Conservation (phyloP, 768 basidiomycete species). For the Pleurotus platypus region DNA sequence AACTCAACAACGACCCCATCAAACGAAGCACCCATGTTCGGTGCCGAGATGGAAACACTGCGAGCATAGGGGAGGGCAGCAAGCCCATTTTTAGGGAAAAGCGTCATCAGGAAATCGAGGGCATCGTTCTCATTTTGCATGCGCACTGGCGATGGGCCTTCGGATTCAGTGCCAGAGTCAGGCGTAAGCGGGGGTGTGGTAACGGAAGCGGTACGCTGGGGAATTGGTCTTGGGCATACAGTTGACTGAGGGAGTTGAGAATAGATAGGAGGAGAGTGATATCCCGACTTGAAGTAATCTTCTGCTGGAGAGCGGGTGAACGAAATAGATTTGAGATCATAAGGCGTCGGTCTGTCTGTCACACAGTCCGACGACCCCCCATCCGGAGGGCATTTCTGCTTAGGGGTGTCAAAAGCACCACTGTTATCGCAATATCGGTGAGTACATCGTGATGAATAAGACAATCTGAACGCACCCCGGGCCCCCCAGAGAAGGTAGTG, state of each 20-base stretch:
- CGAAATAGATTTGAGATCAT: conserved; percentile 42
- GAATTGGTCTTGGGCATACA: conserved; percentile 38
- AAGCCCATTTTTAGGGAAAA: conserved; percentile 75
- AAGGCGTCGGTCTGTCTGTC: conserved; percentile 86
- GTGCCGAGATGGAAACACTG: conserved; percentile 69
- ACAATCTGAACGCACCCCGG: conserved; percentile 56
- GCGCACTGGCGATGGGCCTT: conserved; percentile 33
- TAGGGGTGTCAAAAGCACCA: conserved; percentile 96
- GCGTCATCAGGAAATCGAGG: conserved; percentile 71
- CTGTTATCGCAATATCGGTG: conserved; percentile 32
- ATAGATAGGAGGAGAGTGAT: conserved; percentile 11
- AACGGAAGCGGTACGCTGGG: conserved; percentile 32
- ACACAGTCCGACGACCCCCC: conserved; percentile 94
- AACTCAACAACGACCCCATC: conserved; percentile 77
- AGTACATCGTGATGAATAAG: not conserved
- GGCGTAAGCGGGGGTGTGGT: conserved; percentile 81
- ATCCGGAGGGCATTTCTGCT: conserved; percentile 90
- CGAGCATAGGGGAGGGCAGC: conserved; percentile 68
- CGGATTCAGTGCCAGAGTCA: conserved; percentile 53
- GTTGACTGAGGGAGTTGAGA: conserved; percentile 10
- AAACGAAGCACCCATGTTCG: conserved; percentile 65
- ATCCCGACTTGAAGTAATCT: conserved; percentile 8
- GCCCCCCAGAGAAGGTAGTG: conserved; percentile 92
- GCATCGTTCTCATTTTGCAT: conserved; percentile 54
- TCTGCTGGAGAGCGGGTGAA: conserved; percentile 30